phyloP scores from a whole-genome alignment of 768 basidiomycete species.

The Panellus pusillus region DNA sequence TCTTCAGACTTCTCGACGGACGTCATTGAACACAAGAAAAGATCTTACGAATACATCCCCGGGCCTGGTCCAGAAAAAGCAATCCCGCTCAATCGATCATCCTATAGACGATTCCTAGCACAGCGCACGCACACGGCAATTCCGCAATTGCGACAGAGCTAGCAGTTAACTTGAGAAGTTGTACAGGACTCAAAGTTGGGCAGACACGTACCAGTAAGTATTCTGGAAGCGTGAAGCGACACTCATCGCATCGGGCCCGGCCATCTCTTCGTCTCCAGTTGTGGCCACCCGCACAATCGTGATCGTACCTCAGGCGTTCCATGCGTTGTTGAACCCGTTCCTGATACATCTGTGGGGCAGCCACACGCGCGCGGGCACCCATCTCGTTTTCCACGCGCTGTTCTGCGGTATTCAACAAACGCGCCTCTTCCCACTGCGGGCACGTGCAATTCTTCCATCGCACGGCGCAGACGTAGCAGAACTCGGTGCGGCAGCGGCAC shows the following conservation, averaged over 20 bases:
- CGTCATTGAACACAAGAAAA: too few relatives aligned
- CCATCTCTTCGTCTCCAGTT: slow-evolving; percentile 47
- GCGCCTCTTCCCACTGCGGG: slow-evolving; percentile 61
- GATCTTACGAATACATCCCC: too few relatives aligned
- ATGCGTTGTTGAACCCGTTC: slow-evolving; percentile 34
- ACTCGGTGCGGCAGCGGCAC: slow-evolving; percentile 56
- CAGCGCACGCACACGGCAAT: slow-evolving; percentile 41
- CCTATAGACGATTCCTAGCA: slow-evolving; percentile 34
- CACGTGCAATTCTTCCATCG: slow-evolving; percentile 65
- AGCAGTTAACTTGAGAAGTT: background rate
- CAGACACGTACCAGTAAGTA: slow-evolving; percentile 50
- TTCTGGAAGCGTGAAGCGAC: slow-evolving; percentile 36
- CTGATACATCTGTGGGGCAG: slow-evolving; percentile 31
- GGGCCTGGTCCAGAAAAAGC: too few relatives aligned
- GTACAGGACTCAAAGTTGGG: background rate
- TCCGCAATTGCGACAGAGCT: slow-evolving; percentile 39
- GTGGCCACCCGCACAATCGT: slow-evolving; percentile 46
- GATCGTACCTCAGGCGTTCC: slow-evolving; percentile 46
- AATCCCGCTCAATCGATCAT: too few relatives aligned
- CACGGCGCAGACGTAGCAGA: slow-evolving; percentile 65
- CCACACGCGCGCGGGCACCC: slow-evolving; percentile 25
- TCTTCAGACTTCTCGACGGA: too few relatives aligned
- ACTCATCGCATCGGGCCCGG: slow-evolving; percentile 47
- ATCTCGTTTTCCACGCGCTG: slow-evolving; percentile 45
- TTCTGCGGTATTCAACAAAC: slow-evolving; percentile 41